Percentiles rank a stretch among this genome's conserved stretches.
phyloP scores from a whole-genome alignment of 2,329 filamentous ascomycete genomes.

The Botryotinia globosa region DNA sequence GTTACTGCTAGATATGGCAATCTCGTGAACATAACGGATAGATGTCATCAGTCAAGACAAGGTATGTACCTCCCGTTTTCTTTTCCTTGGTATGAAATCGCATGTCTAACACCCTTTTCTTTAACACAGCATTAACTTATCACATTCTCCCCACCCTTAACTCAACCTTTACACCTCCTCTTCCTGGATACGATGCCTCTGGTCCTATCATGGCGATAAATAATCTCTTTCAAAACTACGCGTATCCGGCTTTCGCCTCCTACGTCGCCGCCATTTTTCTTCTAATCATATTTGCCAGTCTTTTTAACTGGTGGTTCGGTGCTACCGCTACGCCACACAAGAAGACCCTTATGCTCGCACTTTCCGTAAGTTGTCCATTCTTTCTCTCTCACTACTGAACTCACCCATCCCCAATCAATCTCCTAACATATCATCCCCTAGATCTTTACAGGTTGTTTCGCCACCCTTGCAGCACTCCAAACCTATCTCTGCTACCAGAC shows the following conservation, averaged over 20 bases:
- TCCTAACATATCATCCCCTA: neutral
- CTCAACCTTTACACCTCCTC: neutral
- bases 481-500: neutral
- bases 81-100: neutral
- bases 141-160: neutral
- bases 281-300: neutral
- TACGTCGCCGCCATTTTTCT: neutral
- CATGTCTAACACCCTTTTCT: neutral
- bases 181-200: neutral
- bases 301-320: neutral
- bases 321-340: neutral
- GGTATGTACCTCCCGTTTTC: neutral
- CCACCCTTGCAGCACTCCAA: neutral
- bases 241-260: neutral
- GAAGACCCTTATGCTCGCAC: neutral
- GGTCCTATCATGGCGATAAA: neutral
- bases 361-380: neutral
- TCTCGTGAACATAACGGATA: neutral
- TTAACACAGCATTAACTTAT: neutral
- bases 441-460: neutral
- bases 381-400: accelerated
- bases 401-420: neutral
- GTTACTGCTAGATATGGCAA: neutral
- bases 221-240: neutral
- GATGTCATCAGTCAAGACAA: neutral